Percentiles rank a stretch among this genome's conserved stretches.
These are phyloP conservation scores for Rhodotorula sp. DNA, from an alignment of 1,284 basidiomycete species.

Conservation along the genomic window DNA sequence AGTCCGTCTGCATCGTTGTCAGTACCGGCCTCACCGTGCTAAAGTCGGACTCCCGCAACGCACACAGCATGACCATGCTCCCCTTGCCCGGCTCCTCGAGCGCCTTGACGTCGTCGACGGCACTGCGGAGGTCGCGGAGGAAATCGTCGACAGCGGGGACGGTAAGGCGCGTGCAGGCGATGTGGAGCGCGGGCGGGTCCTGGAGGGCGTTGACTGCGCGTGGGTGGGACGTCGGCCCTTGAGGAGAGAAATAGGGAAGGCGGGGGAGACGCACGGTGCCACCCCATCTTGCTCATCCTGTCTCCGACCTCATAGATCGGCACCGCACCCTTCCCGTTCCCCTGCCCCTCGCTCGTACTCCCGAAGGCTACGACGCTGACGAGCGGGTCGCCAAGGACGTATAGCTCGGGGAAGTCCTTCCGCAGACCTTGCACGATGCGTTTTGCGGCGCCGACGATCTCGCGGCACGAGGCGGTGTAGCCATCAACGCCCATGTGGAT, in stretches of 20 bases:
- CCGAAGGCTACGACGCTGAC: slow-evolving; percentile 67
- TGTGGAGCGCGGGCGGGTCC: slow-evolving; percentile 81
- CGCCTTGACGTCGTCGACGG: slow-evolving; percentile 61
- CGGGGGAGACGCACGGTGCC: slow-evolving; percentile 42
- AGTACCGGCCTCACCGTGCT: neutral
- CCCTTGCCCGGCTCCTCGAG: slow-evolving; percentile 56
- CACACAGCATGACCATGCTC: slow-evolving; percentile 78
- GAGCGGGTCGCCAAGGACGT: slow-evolving; percentile 74
- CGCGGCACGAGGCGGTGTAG: slow-evolving; percentile 82
- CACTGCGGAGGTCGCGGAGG: slow-evolving; percentile 76
- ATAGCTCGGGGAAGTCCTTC: slow-evolving; percentile 61
- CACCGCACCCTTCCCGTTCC: slow-evolving; percentile 16
- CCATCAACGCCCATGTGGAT: slow-evolving; percentile 89
- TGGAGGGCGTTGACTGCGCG: slow-evolving; percentile 70
- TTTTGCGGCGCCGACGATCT: slow-evolving; percentile 75
- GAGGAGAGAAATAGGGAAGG: slow-evolving; percentile 29
- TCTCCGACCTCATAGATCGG: slow-evolving; percentile 67
- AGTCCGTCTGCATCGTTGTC: slow-evolving; percentile 59
- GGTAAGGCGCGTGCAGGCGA: slow-evolving; percentile 86
- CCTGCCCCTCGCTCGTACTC: slow-evolving; percentile 24
- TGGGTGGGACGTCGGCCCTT: neutral
- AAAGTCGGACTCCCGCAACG: slow-evolving; percentile 48
- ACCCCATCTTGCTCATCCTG: slow-evolving; percentile 67
- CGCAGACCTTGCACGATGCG: slow-evolving; percentile 68
- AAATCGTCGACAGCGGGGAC: slow-evolving; percentile 68